These are phyloP conservation scores for Globisporangium paroecandrum DNA, from an alignment of 352 stramenopile genomes.

Conservation along the genomic window DNA sequence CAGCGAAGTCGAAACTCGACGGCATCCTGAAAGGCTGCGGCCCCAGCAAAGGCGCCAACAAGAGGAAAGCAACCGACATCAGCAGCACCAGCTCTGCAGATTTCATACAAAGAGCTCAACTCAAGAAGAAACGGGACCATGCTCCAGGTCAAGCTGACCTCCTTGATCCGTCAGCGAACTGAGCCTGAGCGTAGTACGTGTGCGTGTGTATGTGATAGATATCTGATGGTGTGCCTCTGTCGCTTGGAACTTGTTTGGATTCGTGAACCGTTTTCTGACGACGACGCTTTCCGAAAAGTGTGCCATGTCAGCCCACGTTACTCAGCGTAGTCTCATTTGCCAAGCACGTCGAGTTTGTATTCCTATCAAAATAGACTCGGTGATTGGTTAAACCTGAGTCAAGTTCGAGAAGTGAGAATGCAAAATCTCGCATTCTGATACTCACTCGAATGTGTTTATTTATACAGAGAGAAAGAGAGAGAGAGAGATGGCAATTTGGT, in stretches of 20 bases:
- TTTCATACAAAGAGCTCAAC: not conserved
- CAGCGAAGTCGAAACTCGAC: conserved; percentile 63
- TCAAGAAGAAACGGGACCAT: conserved; percentile 3
- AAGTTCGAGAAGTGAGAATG: not conserved
- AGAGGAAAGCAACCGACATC: not conserved
- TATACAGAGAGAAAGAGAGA: not conserved
- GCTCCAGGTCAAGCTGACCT: not conserved
- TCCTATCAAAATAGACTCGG: conserved; percentile 10
- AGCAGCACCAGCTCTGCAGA: not conserved
- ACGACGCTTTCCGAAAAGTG: not conserved
- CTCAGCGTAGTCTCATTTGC: not conserved
- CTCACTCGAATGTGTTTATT: not conserved
- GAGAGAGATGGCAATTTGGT: not conserved
- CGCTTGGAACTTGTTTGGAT: no score
- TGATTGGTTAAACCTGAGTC: not conserved
- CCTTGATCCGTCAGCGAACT: not conserved
- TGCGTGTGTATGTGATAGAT: not conserved
- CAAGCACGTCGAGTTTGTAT: not conserved
- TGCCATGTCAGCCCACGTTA: not conserved
- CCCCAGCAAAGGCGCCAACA: not conserved
- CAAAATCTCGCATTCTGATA: not conserved
- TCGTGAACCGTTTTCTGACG: not conserved
- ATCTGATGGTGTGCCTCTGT: not conserved
- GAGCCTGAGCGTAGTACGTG: not conserved
- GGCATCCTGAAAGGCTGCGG: conserved; percentile 48